Percentiles rank a stretch among this genome's conserved stretches.
Conservation (phyloP, 73 alveolate genomes). For the Tetrahymena malaccensis region DNA sequence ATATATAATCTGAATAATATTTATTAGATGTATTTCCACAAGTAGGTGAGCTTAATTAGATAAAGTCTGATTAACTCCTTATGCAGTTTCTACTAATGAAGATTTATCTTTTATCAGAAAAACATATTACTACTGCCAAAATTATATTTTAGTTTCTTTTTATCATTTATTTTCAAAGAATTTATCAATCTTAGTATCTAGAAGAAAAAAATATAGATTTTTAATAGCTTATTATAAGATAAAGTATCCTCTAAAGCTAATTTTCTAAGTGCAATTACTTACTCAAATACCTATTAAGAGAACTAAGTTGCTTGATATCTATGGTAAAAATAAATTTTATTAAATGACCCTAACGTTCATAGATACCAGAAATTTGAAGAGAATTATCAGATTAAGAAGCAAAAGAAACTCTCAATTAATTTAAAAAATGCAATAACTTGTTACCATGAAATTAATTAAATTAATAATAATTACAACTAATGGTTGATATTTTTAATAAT, state of each 20-base stretch:
- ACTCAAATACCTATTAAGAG: neutral
- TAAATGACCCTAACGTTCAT: neutral
- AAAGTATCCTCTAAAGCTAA: neutral
- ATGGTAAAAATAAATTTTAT: neutral
- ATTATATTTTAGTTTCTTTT: neutral
- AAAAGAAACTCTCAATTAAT: neutral
- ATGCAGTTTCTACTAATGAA: neutral
- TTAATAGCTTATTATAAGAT: neutral
- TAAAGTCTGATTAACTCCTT: neutral
- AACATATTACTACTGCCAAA: neutral
- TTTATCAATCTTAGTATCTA: neutral
- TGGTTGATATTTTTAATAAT: neutral
- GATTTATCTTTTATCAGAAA: neutral
- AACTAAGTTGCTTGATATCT: neutral
- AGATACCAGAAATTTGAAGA: neutral
- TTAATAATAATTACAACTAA: neutral
- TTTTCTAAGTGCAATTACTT: neutral
- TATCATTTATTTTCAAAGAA: neutral
- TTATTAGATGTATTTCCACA: neutral
- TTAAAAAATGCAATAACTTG: neutral
- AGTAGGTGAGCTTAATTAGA: neutral
- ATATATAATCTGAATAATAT: too few relatives aligned
- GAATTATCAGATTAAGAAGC: neutral
- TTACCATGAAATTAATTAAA: neutral
- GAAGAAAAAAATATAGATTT: neutral